phyloP scores from a whole-genome alignment of 257 asterid genomes.

The Solanum clarkiae region DNA sequence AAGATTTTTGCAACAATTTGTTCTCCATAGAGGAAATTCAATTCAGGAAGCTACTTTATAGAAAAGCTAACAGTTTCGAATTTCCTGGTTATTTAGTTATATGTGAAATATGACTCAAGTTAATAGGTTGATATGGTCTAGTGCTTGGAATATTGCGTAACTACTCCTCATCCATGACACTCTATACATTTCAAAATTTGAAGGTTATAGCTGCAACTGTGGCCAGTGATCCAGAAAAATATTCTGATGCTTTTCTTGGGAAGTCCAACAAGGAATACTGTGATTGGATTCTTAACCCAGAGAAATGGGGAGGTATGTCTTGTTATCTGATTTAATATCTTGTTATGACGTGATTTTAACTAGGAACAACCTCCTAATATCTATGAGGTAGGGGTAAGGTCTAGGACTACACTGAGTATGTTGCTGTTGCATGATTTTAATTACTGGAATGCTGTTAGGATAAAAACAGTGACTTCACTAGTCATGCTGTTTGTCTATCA shows the following conservation, averaged over 20 bases:
- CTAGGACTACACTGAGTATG: background rate
- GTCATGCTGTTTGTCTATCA: background rate
- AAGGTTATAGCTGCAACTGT: constrained; percentile 95
- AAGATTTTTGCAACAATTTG: background rate
- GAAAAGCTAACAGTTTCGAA: background rate
- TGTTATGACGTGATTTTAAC: background rate
- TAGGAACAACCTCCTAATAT: background rate
- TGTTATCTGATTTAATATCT: background rate
- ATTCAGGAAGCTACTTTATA: background rate
- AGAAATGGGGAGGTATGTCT: constrained; percentile 93
- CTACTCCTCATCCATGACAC: background rate
- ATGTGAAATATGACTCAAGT: background rate
- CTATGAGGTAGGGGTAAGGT: background rate
- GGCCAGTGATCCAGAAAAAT: constrained; percentile 65
- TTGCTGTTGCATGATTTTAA: background rate
- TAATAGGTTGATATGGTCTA: background rate
- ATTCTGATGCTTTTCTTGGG: constrained; percentile 81
- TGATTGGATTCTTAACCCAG: constrained; percentile 86
- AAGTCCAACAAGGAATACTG: constrained; percentile 79
- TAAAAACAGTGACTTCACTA: background rate
- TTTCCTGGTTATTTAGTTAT: background rate
- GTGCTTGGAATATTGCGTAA: background rate
- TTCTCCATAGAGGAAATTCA: background rate
- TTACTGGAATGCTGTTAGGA: background rate
- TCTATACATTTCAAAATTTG: background rate